Evolutionary conservation across 768 basidiomycete species (phyloP).

Genomic region (Mrakia gelida): DNA sequence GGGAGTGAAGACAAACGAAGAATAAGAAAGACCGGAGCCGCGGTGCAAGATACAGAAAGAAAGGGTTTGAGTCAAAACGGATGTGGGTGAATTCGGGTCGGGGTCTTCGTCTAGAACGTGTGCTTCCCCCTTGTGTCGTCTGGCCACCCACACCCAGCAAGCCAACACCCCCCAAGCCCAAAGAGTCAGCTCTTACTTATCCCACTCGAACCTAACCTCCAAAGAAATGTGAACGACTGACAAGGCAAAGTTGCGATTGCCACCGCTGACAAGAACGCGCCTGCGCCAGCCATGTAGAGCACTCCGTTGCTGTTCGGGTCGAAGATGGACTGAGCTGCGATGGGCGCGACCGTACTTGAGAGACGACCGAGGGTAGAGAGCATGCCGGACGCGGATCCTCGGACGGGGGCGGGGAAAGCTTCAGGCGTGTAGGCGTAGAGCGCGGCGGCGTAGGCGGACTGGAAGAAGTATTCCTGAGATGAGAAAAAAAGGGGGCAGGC

Average conservation of each 20-base stretch:
- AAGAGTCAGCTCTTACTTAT: conserved; percentile 24
- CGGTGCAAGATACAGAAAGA: too few species aligned
- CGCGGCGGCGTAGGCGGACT: conserved; percentile 42
- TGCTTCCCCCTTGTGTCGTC: conserved; percentile 44
- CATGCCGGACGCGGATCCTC: conserved; percentile 42
- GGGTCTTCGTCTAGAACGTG: conserved; percentile 43
- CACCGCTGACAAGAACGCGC: not conserved
- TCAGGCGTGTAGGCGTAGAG: conserved; percentile 45
- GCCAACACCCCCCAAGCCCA: too few species aligned
- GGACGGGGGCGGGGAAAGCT: conserved; percentile 41
- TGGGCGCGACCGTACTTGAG: conserved; percentile 42
- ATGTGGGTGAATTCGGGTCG: too few species aligned
- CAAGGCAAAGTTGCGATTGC: not conserved
- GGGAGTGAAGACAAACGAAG: too few species aligned
- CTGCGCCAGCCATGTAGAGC: conserved; percentile 20
- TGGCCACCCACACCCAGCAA: conserved; percentile 38
- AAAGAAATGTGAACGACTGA: too few species aligned
- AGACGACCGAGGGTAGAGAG: conserved; percentile 41
- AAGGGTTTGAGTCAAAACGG: too few species aligned
- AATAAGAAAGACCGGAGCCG: too few species aligned
- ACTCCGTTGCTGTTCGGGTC: conserved; percentile 4
- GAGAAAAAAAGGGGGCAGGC: too few species aligned
- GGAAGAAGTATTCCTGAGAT: conserved; percentile 27
- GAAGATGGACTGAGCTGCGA: conserved; percentile 37
- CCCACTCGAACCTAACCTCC: too few species aligned